Conservation (phyloP, 176 grass and related monocot species). For the Puya raimondii region DNA sequence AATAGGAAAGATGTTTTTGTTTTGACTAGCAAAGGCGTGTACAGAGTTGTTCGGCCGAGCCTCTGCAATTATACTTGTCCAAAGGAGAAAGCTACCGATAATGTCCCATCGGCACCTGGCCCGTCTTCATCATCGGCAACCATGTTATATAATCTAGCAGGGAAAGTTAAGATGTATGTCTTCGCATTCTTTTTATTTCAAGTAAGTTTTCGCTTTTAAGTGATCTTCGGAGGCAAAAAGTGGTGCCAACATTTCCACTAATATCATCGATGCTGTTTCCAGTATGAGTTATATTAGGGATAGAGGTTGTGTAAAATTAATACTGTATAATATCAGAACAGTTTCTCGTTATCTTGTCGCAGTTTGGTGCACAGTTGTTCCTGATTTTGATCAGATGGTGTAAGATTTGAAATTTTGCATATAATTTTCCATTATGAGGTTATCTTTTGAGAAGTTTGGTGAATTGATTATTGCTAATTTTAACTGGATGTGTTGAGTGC, state of each 20-base stretch:
- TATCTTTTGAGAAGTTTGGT: too few species aligned
- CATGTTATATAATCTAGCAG: neutral
- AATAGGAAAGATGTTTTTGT: slow-evolving; percentile 63
- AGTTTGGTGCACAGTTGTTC: too few species aligned
- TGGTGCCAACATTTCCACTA: neutral
- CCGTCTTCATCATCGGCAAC: neutral
- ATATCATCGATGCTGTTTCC: neutral
- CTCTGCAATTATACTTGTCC: slow-evolving; percentile 28
- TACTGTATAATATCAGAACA: too few species aligned
- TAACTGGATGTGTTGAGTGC: too few species aligned
- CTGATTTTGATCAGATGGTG: too few species aligned
- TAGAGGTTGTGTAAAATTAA: too few species aligned
- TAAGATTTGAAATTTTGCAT: too few species aligned
- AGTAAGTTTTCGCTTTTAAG: slow-evolving; percentile 12
- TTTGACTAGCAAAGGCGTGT: slow-evolving; percentile 59
- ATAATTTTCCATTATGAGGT: too few species aligned
- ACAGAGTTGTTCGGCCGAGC: slow-evolving; percentile 68
- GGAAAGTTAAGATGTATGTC: neutral
- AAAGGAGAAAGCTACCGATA: slow-evolving; percentile 9
- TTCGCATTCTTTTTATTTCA: neutral
- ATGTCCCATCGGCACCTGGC: neutral
- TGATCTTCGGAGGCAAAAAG: neutral
- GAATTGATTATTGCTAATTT: too few species aligned
- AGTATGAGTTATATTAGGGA: neutral
- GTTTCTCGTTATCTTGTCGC: too few species aligned